Percentiles rank a stretch among this genome's conserved stretches.
Evolutionary conservation across 306 rosid genomes (phyloP).

Genomic region (Castanea sativa): DNA sequence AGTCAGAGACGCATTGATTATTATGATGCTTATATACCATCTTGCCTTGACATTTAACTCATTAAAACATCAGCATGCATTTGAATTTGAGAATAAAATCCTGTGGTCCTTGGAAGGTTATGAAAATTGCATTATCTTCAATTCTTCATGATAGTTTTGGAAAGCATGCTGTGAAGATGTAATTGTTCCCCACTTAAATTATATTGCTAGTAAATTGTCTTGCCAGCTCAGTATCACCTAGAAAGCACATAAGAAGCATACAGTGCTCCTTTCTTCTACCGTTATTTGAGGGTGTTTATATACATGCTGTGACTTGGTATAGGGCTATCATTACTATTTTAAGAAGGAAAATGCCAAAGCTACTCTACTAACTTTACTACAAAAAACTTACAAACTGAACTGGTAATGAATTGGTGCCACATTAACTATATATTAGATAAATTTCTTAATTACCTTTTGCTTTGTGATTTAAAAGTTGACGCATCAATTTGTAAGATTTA

Average conservation of each 20-base stretch:
- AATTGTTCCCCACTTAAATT: neutral
- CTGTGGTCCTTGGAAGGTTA: constrained; percentile 1
- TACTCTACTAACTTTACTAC: no score
- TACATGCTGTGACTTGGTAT: neutral
- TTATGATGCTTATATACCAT: neutral
- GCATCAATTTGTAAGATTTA: no score
- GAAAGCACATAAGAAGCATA: neutral
- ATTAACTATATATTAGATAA: no score
- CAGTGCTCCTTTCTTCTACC: neutral
- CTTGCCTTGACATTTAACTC: neutral
- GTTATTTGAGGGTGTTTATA: neutral
- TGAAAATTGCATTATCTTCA: neutral
- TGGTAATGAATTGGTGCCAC: no score
- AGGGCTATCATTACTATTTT: neutral
- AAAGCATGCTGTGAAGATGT: neutral
- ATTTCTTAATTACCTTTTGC: no score
- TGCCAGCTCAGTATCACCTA: constrained; percentile 7
- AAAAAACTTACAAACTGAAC: no score
- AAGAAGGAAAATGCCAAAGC: neutral
- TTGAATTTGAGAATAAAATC: neutral
- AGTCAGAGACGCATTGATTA: neutral
- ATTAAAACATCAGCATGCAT: neutral
- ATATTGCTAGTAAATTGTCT: neutral
- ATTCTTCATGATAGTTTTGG: neutral
- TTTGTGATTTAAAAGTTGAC: no score